Base-by-base conservation (phyloP, 305 asterid species). In the Plantago lanceolata region DNA sequence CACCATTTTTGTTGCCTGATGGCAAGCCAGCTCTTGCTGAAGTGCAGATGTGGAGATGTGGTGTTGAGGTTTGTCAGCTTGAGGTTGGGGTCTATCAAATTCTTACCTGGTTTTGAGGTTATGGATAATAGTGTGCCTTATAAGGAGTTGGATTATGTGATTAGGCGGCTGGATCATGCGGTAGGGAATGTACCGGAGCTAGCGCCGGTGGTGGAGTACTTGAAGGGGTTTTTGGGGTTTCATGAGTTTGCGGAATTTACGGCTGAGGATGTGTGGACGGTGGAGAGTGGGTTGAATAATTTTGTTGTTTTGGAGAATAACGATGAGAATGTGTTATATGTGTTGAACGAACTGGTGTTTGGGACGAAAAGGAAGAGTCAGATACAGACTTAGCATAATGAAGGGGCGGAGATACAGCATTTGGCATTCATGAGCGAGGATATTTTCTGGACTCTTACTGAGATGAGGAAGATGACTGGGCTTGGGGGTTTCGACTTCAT, bases 351-450 rank as follows among this genome's bases (percentile, higher is more conserved):
- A 43, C 96, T 96, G 16, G 85, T 89, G 3, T 78, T 26, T 68
- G 96, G 98, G 67, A 92, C 85, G n/a, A 86, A 86, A 70, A 79
- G 96, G 71, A 92, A 87, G 89, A 89, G 98, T 68, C 96, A 92
- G 63, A 92, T 92, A 17, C 96, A 92, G 89, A 87, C 96, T 0
- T 89, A 89, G 82, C 96, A 92, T 74, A 92, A 91, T 59, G 96
- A 89, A 53, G 98, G 98, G 37, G 66, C 98, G 0, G 96, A 96
- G 29, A 66, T 92, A 61, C 98, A 92, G 82, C 98, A 87, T 84
- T 73, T 92, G 78, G 98, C 98, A 0, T 64, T 92, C 71, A 72
- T 61, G 48, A 76, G 78, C 40, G 95, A 89, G 64, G 87, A 89
- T 62, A 89, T 92, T 59, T 86, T 92, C 50, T 57, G 83, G 71